phyloP scores from a whole-genome alignment of 1,139 yeast species.

The Debaryomyces psychrophilus region DNA sequence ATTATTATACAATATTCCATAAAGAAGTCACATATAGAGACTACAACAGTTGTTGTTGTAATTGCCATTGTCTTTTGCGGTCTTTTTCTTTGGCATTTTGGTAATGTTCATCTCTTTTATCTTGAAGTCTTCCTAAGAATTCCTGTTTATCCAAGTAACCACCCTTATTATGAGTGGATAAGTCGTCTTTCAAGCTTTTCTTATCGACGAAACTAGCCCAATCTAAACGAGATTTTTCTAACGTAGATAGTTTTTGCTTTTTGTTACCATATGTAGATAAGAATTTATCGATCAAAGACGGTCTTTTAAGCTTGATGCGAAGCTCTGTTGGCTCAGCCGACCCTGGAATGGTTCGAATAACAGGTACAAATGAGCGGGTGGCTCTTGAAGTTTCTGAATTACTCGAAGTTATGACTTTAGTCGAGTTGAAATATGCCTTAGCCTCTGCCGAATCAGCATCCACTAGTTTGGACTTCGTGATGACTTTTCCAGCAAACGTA shows the following conservation, averaged over 20 bases:
- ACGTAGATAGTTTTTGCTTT: slow-evolving; percentile 75
- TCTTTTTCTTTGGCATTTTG: slow-evolving; percentile 57
- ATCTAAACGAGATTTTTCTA: slow-evolving; percentile 90
- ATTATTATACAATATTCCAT: background rate
- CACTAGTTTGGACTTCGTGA: slow-evolving; percentile 78
- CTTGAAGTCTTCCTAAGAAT: slow-evolving; percentile 77
- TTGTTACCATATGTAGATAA: slow-evolving; percentile 35
- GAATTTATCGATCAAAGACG: slow-evolving; percentile 72
- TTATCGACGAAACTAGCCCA: slow-evolving; percentile 96
- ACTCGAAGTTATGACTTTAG: slow-evolving; percentile 33
- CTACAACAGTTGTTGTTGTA: slow-evolving; percentile 17
- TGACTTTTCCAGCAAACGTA: slow-evolving; percentile 86
- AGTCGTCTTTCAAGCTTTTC: slow-evolving; percentile 80
- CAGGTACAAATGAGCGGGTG: slow-evolving; percentile 36
- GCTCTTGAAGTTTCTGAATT: background rate
- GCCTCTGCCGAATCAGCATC: slow-evolving; percentile 83
- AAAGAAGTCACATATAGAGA: background rate
- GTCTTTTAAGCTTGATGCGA: slow-evolving; percentile 59
- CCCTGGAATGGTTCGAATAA: slow-evolving; percentile 41
- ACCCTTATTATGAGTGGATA: slow-evolving; percentile 71
- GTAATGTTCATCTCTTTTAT: slow-evolving; percentile 63
- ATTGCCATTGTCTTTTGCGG: slow-evolving; percentile 34
- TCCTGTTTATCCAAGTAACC: slow-evolving; percentile 93
- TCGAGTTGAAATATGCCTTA: slow-evolving; percentile 69
- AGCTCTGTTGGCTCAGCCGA: slow-evolving; percentile 34